phyloP scores from a whole-genome alignment of 1,139 yeast genomes.

The Debaryomyces psychrophilus region DNA sequence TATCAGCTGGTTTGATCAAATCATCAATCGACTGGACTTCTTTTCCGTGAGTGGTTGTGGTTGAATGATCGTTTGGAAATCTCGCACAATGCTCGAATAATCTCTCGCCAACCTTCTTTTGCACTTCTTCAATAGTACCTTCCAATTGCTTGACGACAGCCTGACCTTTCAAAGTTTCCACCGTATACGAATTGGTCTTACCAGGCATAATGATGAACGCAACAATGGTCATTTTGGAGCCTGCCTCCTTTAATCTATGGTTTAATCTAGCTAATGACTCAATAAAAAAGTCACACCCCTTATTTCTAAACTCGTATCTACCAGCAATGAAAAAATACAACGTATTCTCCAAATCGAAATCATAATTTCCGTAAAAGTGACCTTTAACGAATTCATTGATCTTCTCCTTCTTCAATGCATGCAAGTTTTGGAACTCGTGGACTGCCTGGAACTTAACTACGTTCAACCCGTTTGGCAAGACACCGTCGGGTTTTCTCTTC shows the following conservation, averaged over 20 bases:
- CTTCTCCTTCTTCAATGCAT: constrained; percentile 87
- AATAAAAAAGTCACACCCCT: constrained; percentile 94
- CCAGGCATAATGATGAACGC: constrained; percentile 99
- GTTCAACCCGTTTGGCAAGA: constrained; percentile 92
- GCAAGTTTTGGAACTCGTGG: constrained; percentile 96
- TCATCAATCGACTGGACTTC: constrained; percentile 72
- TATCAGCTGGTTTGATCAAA: constrained; percentile 82
- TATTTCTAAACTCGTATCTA: constrained; percentile 93
- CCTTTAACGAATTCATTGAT: constrained; percentile 95
- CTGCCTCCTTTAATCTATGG: constrained; percentile 77
- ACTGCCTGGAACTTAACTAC: constrained; percentile 96
- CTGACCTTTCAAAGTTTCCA: constrained; percentile 94
- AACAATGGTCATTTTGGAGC: constrained; percentile 89
- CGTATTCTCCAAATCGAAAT: constrained; percentile 92
- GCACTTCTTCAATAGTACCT: constrained; percentile 86
- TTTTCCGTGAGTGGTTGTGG: constrained; percentile 56
- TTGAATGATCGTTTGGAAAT: constrained; percentile 61
- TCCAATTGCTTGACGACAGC: constrained; percentile 93
- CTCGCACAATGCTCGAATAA: constrained; percentile 90
- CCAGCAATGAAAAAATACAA: constrained; percentile 96
- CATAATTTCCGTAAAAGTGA: constrained; percentile 95
- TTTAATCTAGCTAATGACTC: constrained; percentile 92
- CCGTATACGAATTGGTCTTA: constrained; percentile 88
- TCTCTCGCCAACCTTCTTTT: constrained; percentile 83
- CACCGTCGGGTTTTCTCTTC: constrained; percentile 97